Conservation (phyloP, 768 basidiomycete genomes). For the Leccinum boreale region DNA sequence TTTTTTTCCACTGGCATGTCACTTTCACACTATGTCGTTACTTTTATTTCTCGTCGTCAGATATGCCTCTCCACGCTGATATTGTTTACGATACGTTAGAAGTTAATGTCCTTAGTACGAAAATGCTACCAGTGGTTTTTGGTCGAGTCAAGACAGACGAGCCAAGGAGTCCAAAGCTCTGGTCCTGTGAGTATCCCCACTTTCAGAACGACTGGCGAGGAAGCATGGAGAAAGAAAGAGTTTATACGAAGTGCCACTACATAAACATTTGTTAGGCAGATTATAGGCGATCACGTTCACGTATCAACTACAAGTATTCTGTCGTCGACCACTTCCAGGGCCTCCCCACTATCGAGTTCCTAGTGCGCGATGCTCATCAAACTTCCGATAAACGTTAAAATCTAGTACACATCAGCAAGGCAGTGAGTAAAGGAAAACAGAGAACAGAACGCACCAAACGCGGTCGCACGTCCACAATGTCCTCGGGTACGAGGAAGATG, state of each 20-base stretch:
- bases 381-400: slow-evolving; percentile 93
- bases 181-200: too few relatives aligned
- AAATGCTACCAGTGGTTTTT: too few relatives aligned
- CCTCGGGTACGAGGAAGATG: slow-evolving; percentile 96
- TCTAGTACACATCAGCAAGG: slow-evolving; percentile 42
- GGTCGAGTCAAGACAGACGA: too few relatives aligned
- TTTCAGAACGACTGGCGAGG: too few relatives aligned
- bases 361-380: slow-evolving; percentile 69
- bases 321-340: background rate
- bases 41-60: too few relatives aligned
- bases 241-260: background rate
- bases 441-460: slow-evolving; percentile 61
- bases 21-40: too few relatives aligned
- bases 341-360: background rate
- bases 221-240: background rate
- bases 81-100: too few relatives aligned
- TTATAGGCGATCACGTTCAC: background rate
- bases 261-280: background rate
- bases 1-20: too few relatives aligned
- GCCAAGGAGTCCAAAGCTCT: too few relatives aligned
- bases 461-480: slow-evolving; percentile 92
- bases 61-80: too few relatives aligned
- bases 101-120: too few relatives aligned
- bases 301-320: background rate
- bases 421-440: background rate